Base-by-base conservation (phyloP, 106 monocot species). In the Cymbidium sinense region DNA sequence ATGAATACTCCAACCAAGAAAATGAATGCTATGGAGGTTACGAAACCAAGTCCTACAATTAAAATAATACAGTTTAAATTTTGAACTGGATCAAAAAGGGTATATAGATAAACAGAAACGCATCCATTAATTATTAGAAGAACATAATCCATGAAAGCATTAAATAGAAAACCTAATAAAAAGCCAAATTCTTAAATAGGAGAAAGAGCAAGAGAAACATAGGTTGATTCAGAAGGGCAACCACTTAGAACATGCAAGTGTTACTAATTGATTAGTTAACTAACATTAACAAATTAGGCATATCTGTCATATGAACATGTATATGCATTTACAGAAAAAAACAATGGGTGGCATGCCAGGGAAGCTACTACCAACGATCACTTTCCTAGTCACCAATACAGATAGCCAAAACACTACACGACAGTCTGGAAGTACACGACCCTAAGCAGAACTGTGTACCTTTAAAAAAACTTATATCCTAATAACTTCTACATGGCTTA, bases 1-100 rank as follows among this genome's bases (percentile, higher is more conserved):
- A 95, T 95, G 78, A 92, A 95, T 41, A 95, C 88, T 50, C 95
- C 95, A 78, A 92, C 88, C 86, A 95, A 76, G 79, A 95, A 95
- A 69, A 95, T 95, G 83, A 95, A 95, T 44, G 86, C 74, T 74
- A 95, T 85, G 50, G 95, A 95, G 77, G 95, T 95, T 73, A 95
- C 78, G 64, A 95, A 95, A 75, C 95, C 95, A 78, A 95, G 88
- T 73, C 95, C 95, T 95, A 82, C 23, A 7, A 39, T 23, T 21
- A 72, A 39, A 72, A 72, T 72, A 21, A 13, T 39, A 39, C 18
- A 72, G 15, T 39, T 39, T 39, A 39, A 39, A 37, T 34, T 37
- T 1, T 30, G 71, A 39, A 72, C 4, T 72, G 4, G 37, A 72
- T 15, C 29, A 72, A 72, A 72, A 12, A 72, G 6, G 35, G 29